Evolutionary conservation across 495 filamentous ascomycete genomes (phyloP).

Genomic region (Lichina pygmaea): DNA sequence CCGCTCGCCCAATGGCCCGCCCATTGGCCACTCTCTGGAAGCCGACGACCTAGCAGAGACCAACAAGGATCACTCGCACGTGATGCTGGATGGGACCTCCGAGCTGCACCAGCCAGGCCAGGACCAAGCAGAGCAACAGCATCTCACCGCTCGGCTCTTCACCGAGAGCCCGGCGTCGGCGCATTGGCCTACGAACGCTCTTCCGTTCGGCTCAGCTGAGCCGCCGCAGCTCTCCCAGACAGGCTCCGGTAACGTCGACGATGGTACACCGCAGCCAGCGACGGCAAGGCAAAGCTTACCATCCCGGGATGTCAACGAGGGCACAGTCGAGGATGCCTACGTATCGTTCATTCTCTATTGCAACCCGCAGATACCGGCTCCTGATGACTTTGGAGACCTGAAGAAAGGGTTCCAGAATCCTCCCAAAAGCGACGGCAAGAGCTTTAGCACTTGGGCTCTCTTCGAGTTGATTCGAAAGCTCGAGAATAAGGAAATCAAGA

Average conservation of each 20-base stretch:
- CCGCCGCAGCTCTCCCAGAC: background rate
- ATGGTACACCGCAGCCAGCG: too few species aligned
- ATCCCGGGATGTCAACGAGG: conserved; percentile 37
- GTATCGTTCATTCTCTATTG: conserved; percentile 78
- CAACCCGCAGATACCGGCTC: conserved; percentile 13
- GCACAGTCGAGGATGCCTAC: conserved; percentile 67
- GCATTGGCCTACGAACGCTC: background rate
- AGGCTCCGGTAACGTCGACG: too few species aligned
- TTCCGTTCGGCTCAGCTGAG: background rate
- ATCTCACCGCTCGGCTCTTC: background rate
- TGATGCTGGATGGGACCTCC: too few species aligned
- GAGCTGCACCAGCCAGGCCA: too few species aligned
- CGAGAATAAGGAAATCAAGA: conserved; percentile 76
- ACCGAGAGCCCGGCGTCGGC: background rate
- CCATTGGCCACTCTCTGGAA: background rate
- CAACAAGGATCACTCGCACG: background rate
- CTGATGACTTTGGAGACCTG: conserved; percentile 8
- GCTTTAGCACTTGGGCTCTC: conserved; percentile 58
- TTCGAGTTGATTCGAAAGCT: conserved; percentile 64
- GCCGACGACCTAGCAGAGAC: background rate
- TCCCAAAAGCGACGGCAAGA: conserved; percentile 81
- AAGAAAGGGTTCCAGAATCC: conserved; percentile 21
- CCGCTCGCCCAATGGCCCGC: background rate
- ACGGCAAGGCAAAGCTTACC: conserved; percentile 23
- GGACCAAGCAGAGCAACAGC: background rate